A percentile compares a stretch with the other conserved stretches of the same genome.
Evolutionary conservation across 75 land plant genomes (phyloP).

Genomic region (Adiantum capillusveneris): DNA sequence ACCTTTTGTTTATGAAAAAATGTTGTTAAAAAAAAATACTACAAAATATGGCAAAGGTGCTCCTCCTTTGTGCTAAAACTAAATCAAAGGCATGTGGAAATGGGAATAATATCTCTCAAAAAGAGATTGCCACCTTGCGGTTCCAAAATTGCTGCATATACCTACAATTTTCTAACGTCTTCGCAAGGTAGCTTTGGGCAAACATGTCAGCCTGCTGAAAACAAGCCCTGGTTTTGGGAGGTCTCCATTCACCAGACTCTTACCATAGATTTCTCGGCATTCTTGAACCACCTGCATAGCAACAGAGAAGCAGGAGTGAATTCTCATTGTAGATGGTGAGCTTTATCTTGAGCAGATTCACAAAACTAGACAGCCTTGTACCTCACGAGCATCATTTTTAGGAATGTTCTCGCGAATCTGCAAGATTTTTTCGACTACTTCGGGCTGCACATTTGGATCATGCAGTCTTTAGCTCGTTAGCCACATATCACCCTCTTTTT

Average conservation of each 20-base stretch:
- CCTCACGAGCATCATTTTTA: slow-evolving; percentile 96
- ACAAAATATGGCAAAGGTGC: too few species aligned
- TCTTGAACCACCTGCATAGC: slow-evolving; percentile 78
- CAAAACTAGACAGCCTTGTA: slow-evolving; percentile 1
- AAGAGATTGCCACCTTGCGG: too few species aligned
- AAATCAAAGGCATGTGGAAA: too few species aligned
- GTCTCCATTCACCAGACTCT: slow-evolving; percentile 47
- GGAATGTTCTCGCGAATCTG: slow-evolving; percentile 90
- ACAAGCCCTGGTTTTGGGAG: slow-evolving; percentile 79
- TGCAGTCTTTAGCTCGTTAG: too few species aligned
- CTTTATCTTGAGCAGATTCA: background rate
- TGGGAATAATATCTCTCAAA: too few species aligned
- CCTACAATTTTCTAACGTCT: too few species aligned
- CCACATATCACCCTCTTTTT: too few species aligned
- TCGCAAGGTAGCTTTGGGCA: slow-evolving; percentile 21
- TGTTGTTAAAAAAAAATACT: too few species aligned
- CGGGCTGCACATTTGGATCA: slow-evolving; percentile 55
- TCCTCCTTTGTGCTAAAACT: too few species aligned
- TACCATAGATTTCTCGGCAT: slow-evolving; percentile 75
- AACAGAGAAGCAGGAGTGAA: background rate
- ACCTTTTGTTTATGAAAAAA: too few species aligned
- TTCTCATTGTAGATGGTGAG: background rate
- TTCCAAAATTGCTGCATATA: too few species aligned
- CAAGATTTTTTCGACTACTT: slow-evolving; percentile 92
- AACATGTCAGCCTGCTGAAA: slow-evolving; percentile 72